Evolutionary conservation across 2,329 filamentous ascomycete genomes (phyloP).

Genomic region (Arthrobotrys pseudoclavata): DNA sequence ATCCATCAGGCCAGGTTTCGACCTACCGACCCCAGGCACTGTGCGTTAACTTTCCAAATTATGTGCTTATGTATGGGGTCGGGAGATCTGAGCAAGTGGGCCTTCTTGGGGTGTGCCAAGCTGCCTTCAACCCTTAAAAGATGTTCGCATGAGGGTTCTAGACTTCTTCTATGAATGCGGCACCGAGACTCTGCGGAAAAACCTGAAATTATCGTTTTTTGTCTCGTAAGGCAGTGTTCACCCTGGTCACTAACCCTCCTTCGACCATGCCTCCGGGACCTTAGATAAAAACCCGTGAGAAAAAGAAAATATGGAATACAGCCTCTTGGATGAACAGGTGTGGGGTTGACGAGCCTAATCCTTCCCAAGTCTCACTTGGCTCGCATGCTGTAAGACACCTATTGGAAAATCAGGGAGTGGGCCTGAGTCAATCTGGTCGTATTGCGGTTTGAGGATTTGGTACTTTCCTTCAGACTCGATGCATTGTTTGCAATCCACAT

Average conservation of each 20-base stretch:
- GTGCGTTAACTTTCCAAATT: neutral
- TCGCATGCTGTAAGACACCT: neutral
- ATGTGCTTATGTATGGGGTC: conserved; percentile 13
- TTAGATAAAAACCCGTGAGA: neutral
- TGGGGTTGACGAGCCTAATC: conserved; percentile 6
- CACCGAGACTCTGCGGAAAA: neutral
- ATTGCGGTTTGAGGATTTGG: conserved; percentile 1
- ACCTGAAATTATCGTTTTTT: conserved; percentile 5
- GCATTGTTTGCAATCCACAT: conserved; percentile 24
- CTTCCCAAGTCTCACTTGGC: conserved; percentile 11
- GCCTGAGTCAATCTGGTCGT: conserved; percentile 17
- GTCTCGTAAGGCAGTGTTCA: conserved; percentile 10
- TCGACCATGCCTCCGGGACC: neutral
- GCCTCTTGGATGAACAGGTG: neutral
- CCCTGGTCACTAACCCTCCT: neutral
- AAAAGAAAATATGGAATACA: neutral
- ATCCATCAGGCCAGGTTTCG: conserved; percentile 4
- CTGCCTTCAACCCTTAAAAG: neutral
- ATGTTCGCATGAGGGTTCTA: conserved; percentile 4
- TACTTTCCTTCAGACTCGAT: neutral
- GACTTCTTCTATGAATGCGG: neutral
- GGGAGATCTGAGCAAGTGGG: conserved; percentile 22
- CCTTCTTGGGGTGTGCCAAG: neutral
- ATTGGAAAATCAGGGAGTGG: conserved; percentile 3
- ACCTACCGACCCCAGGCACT: neutral